phyloP scores from a whole-genome alignment of 108 stramenopile genomes.

The Skeletonema menzelii region DNA sequence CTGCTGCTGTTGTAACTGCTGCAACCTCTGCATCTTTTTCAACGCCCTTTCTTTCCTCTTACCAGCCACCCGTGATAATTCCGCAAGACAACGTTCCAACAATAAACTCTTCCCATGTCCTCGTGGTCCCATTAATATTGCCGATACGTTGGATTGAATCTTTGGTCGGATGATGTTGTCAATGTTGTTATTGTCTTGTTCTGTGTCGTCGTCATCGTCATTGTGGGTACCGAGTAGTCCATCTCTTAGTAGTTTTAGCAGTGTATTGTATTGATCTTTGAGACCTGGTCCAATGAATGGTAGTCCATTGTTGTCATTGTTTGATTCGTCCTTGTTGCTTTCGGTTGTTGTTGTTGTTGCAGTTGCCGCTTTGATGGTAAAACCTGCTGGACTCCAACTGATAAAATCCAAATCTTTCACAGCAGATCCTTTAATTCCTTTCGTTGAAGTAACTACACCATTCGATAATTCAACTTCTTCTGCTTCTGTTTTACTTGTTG shows the following conservation, averaged over 20 bases:
- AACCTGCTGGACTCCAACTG: neutral
- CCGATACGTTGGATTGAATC: slow-evolving; percentile 55
- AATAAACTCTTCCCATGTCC: slow-evolving; percentile 77
- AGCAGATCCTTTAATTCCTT: neutral
- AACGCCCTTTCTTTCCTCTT: slow-evolving; percentile 14
- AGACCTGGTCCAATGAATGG: slow-evolving; percentile 42
- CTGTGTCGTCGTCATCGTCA: slow-evolving; percentile 6
- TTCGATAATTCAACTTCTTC: too few species aligned
- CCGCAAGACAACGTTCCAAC: slow-evolving; percentile 65
- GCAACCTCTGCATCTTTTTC: neutral
- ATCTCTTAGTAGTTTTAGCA: slow-evolving; percentile 17
- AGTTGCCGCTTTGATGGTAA: neutral
- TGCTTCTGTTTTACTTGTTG: neutral
- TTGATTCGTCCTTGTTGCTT: neutral
- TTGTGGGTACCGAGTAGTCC: slow-evolving; percentile 29
- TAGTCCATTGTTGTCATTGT: slow-evolving; percentile 8
- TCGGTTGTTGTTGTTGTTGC: neutral
- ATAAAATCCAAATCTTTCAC: neutral
- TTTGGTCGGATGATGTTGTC: neutral
- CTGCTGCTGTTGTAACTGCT: slow-evolving; percentile 20
- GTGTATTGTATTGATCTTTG: slow-evolving; percentile 30
- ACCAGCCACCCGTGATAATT: slow-evolving; percentile 35
- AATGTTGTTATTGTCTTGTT: neutral
- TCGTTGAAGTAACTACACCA: neutral
- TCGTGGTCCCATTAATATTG: slow-evolving; percentile 71